A percentile compares a stretch with the other conserved stretches of the same genome.
These are phyloP conservation scores for Pontederia paniculata DNA, from an alignment of 176 grass and related monocot genomes.

Conservation along the genomic window DNA sequence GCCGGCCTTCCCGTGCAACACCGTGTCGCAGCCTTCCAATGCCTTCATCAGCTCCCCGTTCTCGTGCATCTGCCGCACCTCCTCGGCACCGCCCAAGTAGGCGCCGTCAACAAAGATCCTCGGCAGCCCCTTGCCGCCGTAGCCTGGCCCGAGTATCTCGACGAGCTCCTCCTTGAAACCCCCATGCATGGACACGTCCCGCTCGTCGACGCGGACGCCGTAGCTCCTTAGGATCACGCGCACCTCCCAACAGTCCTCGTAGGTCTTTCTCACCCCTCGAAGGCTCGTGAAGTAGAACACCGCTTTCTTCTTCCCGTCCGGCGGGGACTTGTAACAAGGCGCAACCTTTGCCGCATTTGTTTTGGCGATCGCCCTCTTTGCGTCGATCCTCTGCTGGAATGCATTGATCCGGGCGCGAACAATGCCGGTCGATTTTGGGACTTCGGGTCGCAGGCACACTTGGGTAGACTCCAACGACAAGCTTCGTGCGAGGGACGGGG, in stretches of 20 bases:
- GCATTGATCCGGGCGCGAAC: constrained; percentile 15
- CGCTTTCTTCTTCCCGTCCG: constrained; percentile 31
- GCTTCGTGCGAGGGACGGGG: neutral
- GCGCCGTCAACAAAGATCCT: constrained; percentile 43
- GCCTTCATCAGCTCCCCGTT: constrained; percentile 26
- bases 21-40: constrained; percentile 42
- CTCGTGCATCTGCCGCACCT: constrained; percentile 47
- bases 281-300: constrained; percentile 86
- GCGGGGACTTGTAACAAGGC: constrained; percentile 12
- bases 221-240: constrained; percentile 52
- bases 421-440: neutral
- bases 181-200: constrained; percentile 75
- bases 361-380: constrained; percentile 15
- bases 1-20: constrained; percentile 3
- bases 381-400: constrained; percentile 31
- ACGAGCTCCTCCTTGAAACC: constrained; percentile 55
- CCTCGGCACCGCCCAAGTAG: constrained; percentile 59
- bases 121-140: constrained; percentile 23
- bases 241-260: constrained; percentile 58
- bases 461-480: neutral
- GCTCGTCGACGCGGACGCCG: constrained; percentile 55
- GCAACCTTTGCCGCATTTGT: constrained; percentile 12
- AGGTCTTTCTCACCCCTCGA: constrained; percentile 54
- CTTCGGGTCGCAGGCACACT: neutral
- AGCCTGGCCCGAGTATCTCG: constrained; percentile 22